Base-by-base conservation (phyloP, 139 green algal species). In the Coelastrella sp. region DNA sequence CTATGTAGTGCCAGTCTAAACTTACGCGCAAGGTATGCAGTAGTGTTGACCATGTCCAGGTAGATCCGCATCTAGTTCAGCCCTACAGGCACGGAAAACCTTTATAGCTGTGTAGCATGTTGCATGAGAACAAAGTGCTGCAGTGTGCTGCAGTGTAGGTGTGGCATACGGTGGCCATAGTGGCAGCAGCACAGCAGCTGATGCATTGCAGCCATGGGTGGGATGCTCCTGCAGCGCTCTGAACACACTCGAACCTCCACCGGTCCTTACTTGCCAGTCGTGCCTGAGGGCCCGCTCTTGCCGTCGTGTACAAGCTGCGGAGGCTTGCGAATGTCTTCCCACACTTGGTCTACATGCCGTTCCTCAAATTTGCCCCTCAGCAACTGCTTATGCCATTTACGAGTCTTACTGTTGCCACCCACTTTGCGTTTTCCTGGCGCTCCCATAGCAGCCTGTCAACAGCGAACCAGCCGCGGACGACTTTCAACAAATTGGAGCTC, bases 331-430 rank as follows among this genome's bases (percentile, higher is more conserved):
- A 96, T 91, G 75, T 97, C 94, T 68, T 98, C 92, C 94, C 94
- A 98, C 0, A 96, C 91, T 68, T 96, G 94, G 85, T 96, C 94
- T 32, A 96, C 90, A 51, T 96, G 94, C 30, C 94, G 77, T 37
- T 85, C 82, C 35, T 89, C 77, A 74, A 96, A 96, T 75, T 91
- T 91, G 0, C 72, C 80, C 2, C 89, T 53, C 2, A 90, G 57
- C 11, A 82, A 77, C 30, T 74, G 80, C 62, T 96, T 96, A 78
- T 92, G 84, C 4, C 66, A 81, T n/a, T 92, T 92, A 2, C 88
- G 59, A 1, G 86, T 83, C 30, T 92, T 91, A 25, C 81, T 83
- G 79, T 91, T 87, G 35, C 81, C 71, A 0, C 87, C 86, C 2
- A 90, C 85, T 30, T 89, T 91, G 1, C 87, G 82, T 35, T 86